These are phyloP conservation scores for Lactifluus piperatus DNA, from an alignment of 768 basidiomycete genomes.

Conservation along the genomic window DNA sequence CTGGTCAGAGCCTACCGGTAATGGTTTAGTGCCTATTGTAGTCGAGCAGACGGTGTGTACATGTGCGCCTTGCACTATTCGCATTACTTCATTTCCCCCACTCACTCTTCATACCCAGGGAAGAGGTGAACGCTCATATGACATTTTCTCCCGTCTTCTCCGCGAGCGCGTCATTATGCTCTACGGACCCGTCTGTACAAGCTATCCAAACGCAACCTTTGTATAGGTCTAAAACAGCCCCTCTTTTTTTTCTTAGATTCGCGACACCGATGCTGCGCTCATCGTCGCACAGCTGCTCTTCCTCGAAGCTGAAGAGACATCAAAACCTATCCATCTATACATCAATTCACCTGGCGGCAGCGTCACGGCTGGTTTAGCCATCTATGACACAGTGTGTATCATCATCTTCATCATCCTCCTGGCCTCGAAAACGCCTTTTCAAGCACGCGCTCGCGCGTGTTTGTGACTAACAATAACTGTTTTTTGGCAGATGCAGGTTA, in stretches of 20 bases:
- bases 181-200: constrained; percentile 68
- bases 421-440: too few relatives aligned
- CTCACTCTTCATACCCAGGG: constrained; percentile 37
- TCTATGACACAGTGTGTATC: constrained; percentile 84
- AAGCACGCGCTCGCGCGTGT: too few relatives aligned
- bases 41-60: constrained; percentile 78
- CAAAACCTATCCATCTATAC: constrained; percentile 92
- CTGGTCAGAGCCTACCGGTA: constrained; percentile 35
- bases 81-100: constrained; percentile 3
- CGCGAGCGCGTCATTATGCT: constrained; percentile 94
- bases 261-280: constrained; percentile 81
- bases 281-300: constrained; percentile 90
- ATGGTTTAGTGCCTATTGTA: constrained; percentile 79
- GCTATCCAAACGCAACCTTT: background rate
- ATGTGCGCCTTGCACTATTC: background rate
- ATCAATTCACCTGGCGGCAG: constrained; percentile 96
- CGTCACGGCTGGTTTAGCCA: constrained; percentile 92
- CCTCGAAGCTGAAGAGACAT: constrained; percentile 90
- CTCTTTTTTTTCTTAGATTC: constrained; percentile 54
- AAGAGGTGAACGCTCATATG: constrained; percentile 84
- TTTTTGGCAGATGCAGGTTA: constrained; percentile 53
- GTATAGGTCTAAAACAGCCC: background rate
- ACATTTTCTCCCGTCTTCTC: constrained; percentile 90
- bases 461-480: background rate
- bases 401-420: too few relatives aligned